Base-by-base conservation (phyloP, 345 rosid species). In the Clausena lansium region DNA sequence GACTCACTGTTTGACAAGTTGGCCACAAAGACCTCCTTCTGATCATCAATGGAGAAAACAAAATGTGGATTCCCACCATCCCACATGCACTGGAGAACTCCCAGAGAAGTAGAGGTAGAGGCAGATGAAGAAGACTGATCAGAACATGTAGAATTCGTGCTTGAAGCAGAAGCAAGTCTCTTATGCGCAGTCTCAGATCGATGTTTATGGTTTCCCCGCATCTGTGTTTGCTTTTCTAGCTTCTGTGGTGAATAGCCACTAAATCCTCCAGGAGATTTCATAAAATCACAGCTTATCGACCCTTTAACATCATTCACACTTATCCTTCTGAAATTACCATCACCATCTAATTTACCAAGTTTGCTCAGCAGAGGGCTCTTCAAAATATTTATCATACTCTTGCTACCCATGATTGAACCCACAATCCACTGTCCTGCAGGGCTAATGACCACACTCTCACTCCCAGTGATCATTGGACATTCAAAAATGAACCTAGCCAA, bases 61-160 rank as follows among this genome's bases (percentile, higher is more conserved):
- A 92, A 96, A 82, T 84, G 89, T 0, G 94, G 99, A 39, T 69
- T 83, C 78, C 86, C 89, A 81, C 79, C 84, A 80, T 87, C 89
- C 98, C 94, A 91, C 13, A 87, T 85, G 85, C 88, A 88, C 14
- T 90, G 97, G 50, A 96, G 95, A 85, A 88, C 86, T 78, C 98
- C 98, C 77, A 84, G 92, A 82, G 86, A 88, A 82, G 85, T 78
- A 22, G 83, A n/a, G 54, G 86, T 75, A 70, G 88, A 80, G 22
- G 84, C 77, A 71, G 90, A 79, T 71, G 92, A 85, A 63, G 83
- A 86, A 10, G 86, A 81, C 68, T 87, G 86, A 78, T 92, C 87
- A 32, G 91, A 88, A 81, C 87, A 80, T 28, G 87, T 58, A 41
- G 94, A 90, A 78, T 80, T 85, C 28, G 87, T 75, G 79, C 95